These are phyloP conservation scores for Mucor piriformis DNA, from an alignment of 371 early-diverging fungal species.

Conservation along the genomic window DNA sequence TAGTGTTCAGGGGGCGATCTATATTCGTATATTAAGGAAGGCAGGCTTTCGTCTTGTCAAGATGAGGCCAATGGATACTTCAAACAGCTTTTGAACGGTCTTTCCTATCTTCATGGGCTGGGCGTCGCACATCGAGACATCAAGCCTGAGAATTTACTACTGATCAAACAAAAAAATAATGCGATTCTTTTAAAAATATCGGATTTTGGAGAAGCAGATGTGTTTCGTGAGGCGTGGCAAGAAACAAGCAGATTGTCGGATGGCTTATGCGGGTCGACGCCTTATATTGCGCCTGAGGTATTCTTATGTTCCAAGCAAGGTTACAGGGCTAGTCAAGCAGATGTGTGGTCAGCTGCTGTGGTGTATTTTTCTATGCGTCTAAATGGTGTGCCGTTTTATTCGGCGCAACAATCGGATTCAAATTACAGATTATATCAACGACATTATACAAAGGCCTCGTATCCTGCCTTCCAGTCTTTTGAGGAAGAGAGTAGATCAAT, in stretches of 20 bases:
- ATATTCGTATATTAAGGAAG: constrained; percentile 51
- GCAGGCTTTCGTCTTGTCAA: constrained; percentile 23
- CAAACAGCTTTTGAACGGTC: constrained; percentile 91
- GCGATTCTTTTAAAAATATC: constrained; percentile 87
- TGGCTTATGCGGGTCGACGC: constrained; percentile 86
- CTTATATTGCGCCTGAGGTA: constrained; percentile 93
- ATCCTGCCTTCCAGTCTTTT: constrained; percentile 55
- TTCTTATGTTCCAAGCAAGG: constrained; percentile 44
- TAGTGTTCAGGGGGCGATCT: constrained; percentile 68
- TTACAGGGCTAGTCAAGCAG: constrained; percentile 78
- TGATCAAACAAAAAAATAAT: constrained; percentile 80
- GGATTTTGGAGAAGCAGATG: constrained; percentile 96
- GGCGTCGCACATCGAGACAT: constrained; percentile 91
- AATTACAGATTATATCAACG: constrained; percentile 68
- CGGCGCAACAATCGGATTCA: constrained; percentile 56
- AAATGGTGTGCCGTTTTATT: constrained; percentile 65
- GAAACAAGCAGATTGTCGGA: constrained; percentile 59
- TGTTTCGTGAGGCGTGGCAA: constrained; percentile 83
- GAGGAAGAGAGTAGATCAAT: constrained; percentile 22
- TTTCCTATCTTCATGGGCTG: constrained; percentile 93
- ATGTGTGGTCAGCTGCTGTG: constrained; percentile 87
- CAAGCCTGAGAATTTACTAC: constrained; percentile 90
- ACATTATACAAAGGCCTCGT: constrained; percentile 27
- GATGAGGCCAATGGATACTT: constrained; percentile 59
- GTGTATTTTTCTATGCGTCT: constrained; percentile 82